A percentile compares a stretch with the other conserved stretches of the same genome.
Conservation (phyloP, 106 monocot genomes). For the Dendrobium catenatum region DNA sequence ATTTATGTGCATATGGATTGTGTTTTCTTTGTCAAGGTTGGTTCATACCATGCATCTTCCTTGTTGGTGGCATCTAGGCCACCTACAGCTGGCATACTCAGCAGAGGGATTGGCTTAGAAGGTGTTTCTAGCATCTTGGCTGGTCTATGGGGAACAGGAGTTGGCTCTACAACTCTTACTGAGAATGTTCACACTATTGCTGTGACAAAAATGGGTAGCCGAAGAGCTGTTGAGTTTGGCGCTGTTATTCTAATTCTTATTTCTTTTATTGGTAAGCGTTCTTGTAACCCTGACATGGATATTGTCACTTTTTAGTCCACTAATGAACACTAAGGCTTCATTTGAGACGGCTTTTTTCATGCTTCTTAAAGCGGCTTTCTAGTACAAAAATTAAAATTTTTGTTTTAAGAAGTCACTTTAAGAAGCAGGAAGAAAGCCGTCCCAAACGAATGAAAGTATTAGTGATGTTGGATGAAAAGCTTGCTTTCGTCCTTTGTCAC, state of each 20-base stretch:
- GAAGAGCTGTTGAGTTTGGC: slow-evolving; percentile 86
- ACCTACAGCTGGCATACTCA: slow-evolving; percentile 83
- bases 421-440: no score
- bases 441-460: background rate
- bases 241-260: slow-evolving; percentile 71
- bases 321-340: background rate
- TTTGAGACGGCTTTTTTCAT: no score
- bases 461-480: background rate
- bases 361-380: no score
- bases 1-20: no score
- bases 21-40: slow-evolving; percentile 44
- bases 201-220: slow-evolving; percentile 94
- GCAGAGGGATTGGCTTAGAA: slow-evolving; percentile 92
- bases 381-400: no score
- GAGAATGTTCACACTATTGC: slow-evolving; percentile 99
- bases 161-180: slow-evolving; percentile 87
- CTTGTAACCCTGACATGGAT: background rate
- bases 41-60: slow-evolving; percentile 96
- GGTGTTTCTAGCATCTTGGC: slow-evolving; percentile 76
- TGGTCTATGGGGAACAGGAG: slow-evolving; percentile 88
- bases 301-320: background rate
- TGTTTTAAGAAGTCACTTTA: no score
- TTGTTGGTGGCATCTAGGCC: slow-evolving; percentile 82
- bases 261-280: slow-evolving; percentile 71
- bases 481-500: background rate